These are phyloP conservation scores for Fusarium xyrophilum DNA, from an alignment of 2,329 filamentous ascomycete species.

Conservation along the genomic window DNA sequence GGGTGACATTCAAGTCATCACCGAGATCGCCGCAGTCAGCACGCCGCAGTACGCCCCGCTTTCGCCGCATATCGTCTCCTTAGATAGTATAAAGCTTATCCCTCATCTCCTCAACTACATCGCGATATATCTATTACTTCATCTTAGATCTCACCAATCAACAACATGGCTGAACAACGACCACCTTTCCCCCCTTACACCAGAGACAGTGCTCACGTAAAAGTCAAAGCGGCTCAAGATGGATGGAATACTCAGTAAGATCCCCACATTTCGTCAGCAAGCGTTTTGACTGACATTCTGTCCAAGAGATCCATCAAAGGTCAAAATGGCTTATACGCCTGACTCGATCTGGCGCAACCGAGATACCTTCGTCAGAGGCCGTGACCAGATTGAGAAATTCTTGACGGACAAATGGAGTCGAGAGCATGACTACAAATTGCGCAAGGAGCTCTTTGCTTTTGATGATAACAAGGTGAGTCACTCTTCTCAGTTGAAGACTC, in stretches of 20 bases:
- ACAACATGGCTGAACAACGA: constrained; percentile 29
- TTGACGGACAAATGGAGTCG: constrained; percentile 75
- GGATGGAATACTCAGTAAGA: constrained; percentile 78
- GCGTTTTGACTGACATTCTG: neutral
- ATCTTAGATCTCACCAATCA: neutral
- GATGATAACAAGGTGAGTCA: constrained; percentile 63
- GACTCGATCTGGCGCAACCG: constrained; percentile 85
- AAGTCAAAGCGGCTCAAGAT: constrained; percentile 85
- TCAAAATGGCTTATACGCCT: constrained; percentile 77
- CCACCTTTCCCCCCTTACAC: constrained; percentile 75
- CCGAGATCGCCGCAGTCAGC: neutral
- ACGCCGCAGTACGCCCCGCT: constrained; percentile 4
- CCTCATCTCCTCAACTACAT: neutral
- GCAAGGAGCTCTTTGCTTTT: constrained; percentile 86
- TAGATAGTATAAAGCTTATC: neutral
- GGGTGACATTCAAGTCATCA: neutral
- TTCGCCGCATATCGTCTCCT: neutral
- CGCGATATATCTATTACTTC: neutral
- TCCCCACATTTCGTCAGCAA: neutral
- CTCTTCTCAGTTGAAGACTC: rapidly evolving
- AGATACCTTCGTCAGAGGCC: constrained; percentile 71
- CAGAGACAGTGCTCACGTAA: constrained; percentile 70
- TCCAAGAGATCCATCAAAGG: constrained; percentile 65
- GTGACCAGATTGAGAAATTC: constrained; percentile 71
- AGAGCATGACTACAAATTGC: constrained; percentile 74